Conservation (phyloP, 1,139 yeast species). For the Candida pseudoviswanathii region DNA sequence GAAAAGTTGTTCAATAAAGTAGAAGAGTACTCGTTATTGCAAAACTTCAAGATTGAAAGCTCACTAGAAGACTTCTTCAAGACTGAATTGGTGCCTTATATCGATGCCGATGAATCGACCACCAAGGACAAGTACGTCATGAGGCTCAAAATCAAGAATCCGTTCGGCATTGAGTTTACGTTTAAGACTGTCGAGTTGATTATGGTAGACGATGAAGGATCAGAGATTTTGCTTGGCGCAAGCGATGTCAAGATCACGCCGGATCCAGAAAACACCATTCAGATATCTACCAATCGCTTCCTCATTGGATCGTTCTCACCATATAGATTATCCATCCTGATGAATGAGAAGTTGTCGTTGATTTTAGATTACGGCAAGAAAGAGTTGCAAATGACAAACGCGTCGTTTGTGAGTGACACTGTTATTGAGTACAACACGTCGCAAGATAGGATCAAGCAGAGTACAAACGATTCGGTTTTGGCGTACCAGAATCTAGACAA, state of each 20-base stretch:
- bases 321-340: slow-evolving; percentile 19
- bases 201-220: slow-evolving; percentile 20
- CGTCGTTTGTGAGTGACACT: slow-evolving; percentile 14
- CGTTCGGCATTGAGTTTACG: slow-evolving; percentile 27
- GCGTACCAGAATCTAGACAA: slow-evolving; percentile 21
- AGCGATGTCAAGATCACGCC: slow-evolving; percentile 14
- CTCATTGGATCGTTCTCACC: slow-evolving; percentile 29
- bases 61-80: slow-evolving; percentile 35
- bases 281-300: slow-evolving; percentile 25
- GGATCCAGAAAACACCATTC: slow-evolving; percentile 15
- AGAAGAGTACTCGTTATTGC: slow-evolving; percentile 20
- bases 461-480: slow-evolving; percentile 3
- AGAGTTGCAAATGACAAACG: slow-evolving; percentile 8
- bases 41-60: slow-evolving; percentile 23
- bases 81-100: slow-evolving; percentile 26
- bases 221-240: slow-evolving; percentile 9
- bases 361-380: slow-evolving; percentile 11
- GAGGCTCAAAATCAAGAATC: slow-evolving; percentile 26
- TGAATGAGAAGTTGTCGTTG: slow-evolving; percentile 25
- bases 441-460: background rate
- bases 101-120: slow-evolving; percentile 24
- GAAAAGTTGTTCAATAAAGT: slow-evolving; percentile 25
- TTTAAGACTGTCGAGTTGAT: slow-evolving; percentile 24
- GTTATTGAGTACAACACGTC: slow-evolving; percentile 11
- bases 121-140: slow-evolving; percentile 25